Base-by-base conservation (phyloP, 2,329 filamentous ascomycete species). In the Ophiosphaerella herpotricha region DNA sequence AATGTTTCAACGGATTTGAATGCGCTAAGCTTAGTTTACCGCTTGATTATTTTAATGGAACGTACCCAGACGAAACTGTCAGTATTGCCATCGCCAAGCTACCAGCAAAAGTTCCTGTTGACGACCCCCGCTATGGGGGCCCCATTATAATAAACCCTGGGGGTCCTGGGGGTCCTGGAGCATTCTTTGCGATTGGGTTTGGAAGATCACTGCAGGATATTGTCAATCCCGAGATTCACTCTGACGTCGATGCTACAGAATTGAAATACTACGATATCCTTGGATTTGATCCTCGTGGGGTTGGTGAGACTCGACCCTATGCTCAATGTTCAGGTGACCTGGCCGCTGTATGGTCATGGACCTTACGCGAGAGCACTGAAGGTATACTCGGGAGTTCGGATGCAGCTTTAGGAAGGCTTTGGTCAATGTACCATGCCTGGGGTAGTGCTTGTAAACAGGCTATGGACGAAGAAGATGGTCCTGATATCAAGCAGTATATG, bases 251-350 rank as follows among this genome's bases (percentile, higher is more conserved):
- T 42, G 57, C 36, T 3, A 52, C 55, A 1, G 59, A 68, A 7
- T 64, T 61, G 31, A 74, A 66, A 42, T 74, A 74, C 47, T 78
- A 68, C 49, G 76, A 78, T 48, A 64, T 78, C 33, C 66, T 78
- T 21, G 69, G 71, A n/a, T 78, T 78, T 36, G 76, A 79, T 53
- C 76, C 76, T 4, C 67, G 76, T 12, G 75, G 75, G 7, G 70
- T 77, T 18, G 72, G 68, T 12, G 57, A 61, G 31, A 71, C 71
- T 1, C 63, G 65, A 12, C 76, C 75, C 1, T 40, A 41, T 7
- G 66, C 71, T 8, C 46, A 50, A 5, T 78, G 76, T 53, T 70
- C 74, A 48, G 53, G 64, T 7, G 61, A 71, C 52, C 43, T 36
- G 2, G 49, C 64, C 35, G 54, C 68, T 16, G 47, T 58, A 11